These are phyloP conservation scores for Zea luxurians DNA, from an alignment of 176 grass and related monocot genomes.

Conservation along the genomic window DNA sequence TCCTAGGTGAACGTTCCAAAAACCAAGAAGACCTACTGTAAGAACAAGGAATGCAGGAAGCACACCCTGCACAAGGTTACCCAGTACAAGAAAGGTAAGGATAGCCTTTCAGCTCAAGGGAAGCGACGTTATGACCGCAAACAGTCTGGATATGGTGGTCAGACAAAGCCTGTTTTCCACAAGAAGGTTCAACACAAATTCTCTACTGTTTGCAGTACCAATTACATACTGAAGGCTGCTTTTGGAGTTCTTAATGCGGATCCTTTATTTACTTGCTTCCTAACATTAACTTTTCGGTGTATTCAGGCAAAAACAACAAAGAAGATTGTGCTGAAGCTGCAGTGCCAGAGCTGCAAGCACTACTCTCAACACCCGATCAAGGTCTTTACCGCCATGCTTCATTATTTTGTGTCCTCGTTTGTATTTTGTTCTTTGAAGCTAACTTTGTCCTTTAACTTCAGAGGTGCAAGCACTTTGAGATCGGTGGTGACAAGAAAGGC, in stretches of 20 bases:
- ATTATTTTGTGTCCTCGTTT: background rate
- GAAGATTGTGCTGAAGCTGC: conserved; percentile 91
- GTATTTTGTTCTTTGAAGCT: background rate
- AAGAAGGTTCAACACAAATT: conserved; percentile 63
- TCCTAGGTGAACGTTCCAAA: conserved; percentile 79
- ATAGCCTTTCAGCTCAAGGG: conserved; percentile 75
- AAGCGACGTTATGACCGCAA: conserved; percentile 87
- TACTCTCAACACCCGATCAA: conserved; percentile 76
- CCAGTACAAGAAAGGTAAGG: conserved; percentile 87
- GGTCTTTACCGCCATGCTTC: conserved; percentile 27
- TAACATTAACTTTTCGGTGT: background rate
- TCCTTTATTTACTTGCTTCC: background rate
- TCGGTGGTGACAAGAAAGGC: conserved; percentile 76
- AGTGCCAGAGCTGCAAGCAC: conserved; percentile 91
- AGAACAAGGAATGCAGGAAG: conserved; percentile 83
- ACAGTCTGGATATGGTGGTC: conserved; percentile 88
- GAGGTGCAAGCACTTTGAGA: conserved; percentile 75
- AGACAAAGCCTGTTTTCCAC: conserved; percentile 95
- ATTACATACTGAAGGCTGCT: background rate
- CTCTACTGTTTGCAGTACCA: background rate
- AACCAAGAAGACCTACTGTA: conserved; percentile 87
- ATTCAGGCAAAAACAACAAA: conserved; percentile 88
- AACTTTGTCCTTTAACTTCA: conserved; percentile 15
- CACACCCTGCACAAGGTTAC: conserved; percentile 92
- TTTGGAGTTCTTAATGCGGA: background rate